Conservation (phyloP, 164 flowering plant genomes). For the Magnolia officinalis region DNA sequence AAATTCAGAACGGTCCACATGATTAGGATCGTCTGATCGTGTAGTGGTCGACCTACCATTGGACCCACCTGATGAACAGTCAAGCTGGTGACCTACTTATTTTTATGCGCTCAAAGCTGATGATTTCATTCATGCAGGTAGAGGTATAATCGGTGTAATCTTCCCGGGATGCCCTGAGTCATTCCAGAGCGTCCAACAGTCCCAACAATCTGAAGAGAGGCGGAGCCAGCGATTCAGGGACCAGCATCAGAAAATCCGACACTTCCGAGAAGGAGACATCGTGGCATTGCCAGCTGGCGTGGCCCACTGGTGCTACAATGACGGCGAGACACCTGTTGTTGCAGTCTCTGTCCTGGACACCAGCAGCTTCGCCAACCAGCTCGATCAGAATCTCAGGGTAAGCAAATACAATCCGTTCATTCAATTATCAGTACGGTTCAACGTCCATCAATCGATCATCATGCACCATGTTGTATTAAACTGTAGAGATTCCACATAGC, state of each 20-base stretch:
- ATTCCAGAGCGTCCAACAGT: slow-evolving; percentile 25
- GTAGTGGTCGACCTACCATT: no score
- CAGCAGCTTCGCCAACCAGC: slow-evolving; percentile 38
- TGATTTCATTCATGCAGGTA: slow-evolving; percentile 30
- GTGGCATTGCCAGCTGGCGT: slow-evolving; percentile 36
- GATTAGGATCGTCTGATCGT: no score
- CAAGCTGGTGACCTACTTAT: no score
- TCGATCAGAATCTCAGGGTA: slow-evolving; percentile 38
- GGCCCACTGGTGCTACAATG: slow-evolving; percentile 42
- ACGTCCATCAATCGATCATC: not conserved
- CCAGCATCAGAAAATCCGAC: slow-evolving; percentile 39
- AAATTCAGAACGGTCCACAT: no score
- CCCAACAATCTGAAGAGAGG: not conserved
- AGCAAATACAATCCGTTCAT: not conserved
- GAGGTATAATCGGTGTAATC: slow-evolving; percentile 32
- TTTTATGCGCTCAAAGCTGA: no score
- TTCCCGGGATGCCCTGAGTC: slow-evolving; percentile 73
- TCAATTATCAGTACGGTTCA: no score
- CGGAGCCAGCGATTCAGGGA: slow-evolving; percentile 18
- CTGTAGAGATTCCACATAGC: slow-evolving; percentile 34
- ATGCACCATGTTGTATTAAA: not conserved
- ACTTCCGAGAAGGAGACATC: slow-evolving; percentile 36
- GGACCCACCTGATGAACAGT: no score
- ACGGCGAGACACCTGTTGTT: slow-evolving; percentile 32
- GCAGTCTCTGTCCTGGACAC: slow-evolving; percentile 23